Evolutionary conservation across 139 green algal genomes (phyloP), one percentile per base, ranked within the genome.

Genomic region (Pseudopediastrum boryanum): DNA sequence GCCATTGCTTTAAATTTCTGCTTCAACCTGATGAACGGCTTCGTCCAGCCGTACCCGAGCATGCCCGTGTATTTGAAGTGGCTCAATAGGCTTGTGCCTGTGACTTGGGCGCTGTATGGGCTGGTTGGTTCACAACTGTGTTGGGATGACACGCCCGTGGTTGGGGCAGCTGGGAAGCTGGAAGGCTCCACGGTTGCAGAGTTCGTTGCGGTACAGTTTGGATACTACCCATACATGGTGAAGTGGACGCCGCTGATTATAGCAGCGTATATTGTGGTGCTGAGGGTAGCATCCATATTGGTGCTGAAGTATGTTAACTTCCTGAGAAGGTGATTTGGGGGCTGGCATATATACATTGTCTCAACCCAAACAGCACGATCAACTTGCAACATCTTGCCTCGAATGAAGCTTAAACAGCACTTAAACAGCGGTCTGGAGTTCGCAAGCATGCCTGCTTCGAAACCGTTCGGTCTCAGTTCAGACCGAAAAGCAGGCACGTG

Each of bases 21-120:
- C 13, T 88, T 85, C 68, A 85, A 90, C 67, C 80, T 95, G 4
- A 94, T 92, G 75, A 93, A 92, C 39, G 91, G 91, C 38, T 96
- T 96, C 71, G 75, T 93, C 67, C 89, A 93, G 36, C 86, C 90
- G 21, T 96, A 94, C 81, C 79, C 89, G 0, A 29, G 75, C 25
- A 95, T 94, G 56, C 92, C 92, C 0, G 48, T 41, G 33, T 89
- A 85, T 46, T 94, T 86, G 87, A 78, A 87, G 66, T 95, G 91
- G 91, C 77, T 94, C 48, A 93, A 94, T 77, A 72, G 90, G n/a
- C 35, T 73, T 9, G 66, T 63, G 38, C 90, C 91, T 33, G 89
- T 83, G 33, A 93, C 91, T 4, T 91, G 80, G 81, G 74, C 90
- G 38, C 72, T 94, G 33, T 91, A 92, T 61, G 89, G 83, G 29